Evolutionary conservation across 2,329 filamentous ascomycete species (phyloP), one percentile per base, ranked within the genome.

Genomic region (Kalmusia sp.): DNA sequence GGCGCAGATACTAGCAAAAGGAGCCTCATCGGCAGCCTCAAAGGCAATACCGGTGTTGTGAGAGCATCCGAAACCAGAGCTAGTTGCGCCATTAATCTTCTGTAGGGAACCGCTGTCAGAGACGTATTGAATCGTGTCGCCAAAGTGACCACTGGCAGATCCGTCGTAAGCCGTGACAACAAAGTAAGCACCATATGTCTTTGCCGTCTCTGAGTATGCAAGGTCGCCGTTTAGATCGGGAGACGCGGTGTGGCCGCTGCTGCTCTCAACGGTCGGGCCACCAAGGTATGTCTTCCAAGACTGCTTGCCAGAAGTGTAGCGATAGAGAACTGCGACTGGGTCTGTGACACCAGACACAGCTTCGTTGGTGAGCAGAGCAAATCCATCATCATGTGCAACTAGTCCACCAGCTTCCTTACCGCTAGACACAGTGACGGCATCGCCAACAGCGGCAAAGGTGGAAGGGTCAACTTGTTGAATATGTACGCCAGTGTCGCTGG

Each of bases 41-140:
- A 87, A 81, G 5, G 83, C 84, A 50, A 87, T 87, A 51, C 85
- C 85, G 1, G 84, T 87, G 73, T 87, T 87, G 77, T 87, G 84
- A 5, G 80, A 84, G 76, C 85, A 87, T 15, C 84, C 85, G 79
- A 84, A 87, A 12, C 77, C 76, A 51, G 80, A 84, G 37, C 79
- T 80, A 11, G 41, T 47, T 2, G 84, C 82, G 1, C 82, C 83
- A 1, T 68, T 43, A 54, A 86, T 84, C 9, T 70, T 75, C 59
- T 82, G 71, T 3, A 86, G 69, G 6, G 74, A 78, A 11, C 85
- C 85, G 15, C 75, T 62, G 11, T 77, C 69, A 30, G 72, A 69
- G 24, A 83, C 76, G 49, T 84, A 84, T 59, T 82, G 72, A 30
- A 84, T 79, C 49, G 75, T 81, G 62, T 87, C 85, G 22, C 85